Evolutionary conservation across 2,329 filamentous ascomycete species (phyloP).

Genomic region (Tolypocladium endophyticum): DNA sequence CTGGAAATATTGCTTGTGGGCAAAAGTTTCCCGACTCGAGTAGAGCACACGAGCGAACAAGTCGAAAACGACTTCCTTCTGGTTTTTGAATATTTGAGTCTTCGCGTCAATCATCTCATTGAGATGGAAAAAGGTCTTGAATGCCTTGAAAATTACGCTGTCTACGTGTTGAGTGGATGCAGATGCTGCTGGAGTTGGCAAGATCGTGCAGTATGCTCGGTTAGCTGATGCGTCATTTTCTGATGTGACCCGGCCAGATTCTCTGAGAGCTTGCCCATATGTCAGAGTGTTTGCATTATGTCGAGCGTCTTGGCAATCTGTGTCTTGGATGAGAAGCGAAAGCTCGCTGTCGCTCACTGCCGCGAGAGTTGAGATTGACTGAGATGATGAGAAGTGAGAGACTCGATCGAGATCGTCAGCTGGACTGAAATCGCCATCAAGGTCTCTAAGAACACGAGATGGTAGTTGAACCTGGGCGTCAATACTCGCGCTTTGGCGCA

Average conservation of each 20-base stretch:
- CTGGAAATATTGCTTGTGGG: constrained; percentile 49
- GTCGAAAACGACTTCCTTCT: constrained; percentile 41
- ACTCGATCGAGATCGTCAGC: constrained; percentile 23
- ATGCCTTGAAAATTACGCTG: constrained; percentile 6
- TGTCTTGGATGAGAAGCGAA: constrained; percentile 20
- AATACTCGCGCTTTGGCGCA: not conserved
- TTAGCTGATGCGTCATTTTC: not conserved
- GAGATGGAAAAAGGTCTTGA: constrained; percentile 49
- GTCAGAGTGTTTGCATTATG: not conserved
- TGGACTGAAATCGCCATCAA: constrained; percentile 21
- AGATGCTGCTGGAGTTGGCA: not conserved
- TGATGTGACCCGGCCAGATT: not conserved
- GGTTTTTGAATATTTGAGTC: constrained; percentile 14
- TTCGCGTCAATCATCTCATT: constrained; percentile 47
- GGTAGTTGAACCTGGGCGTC: constrained; percentile 3
- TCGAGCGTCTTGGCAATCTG: constrained; percentile 28
- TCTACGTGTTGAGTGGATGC: not conserved
- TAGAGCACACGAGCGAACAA: constrained; percentile 50
- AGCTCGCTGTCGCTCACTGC: constrained; percentile 1
- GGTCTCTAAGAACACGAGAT: constrained; percentile 20
- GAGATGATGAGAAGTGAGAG: constrained; percentile 22
- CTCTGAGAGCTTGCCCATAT: not conserved
- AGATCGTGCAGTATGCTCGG: not conserved
- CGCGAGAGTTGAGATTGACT: not conserved
- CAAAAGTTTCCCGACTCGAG: constrained; percentile 41